These are phyloP conservation scores for Yamadazyma aaseri DNA, from an alignment of 1,139 yeast species.

Conservation along the genomic window DNA sequence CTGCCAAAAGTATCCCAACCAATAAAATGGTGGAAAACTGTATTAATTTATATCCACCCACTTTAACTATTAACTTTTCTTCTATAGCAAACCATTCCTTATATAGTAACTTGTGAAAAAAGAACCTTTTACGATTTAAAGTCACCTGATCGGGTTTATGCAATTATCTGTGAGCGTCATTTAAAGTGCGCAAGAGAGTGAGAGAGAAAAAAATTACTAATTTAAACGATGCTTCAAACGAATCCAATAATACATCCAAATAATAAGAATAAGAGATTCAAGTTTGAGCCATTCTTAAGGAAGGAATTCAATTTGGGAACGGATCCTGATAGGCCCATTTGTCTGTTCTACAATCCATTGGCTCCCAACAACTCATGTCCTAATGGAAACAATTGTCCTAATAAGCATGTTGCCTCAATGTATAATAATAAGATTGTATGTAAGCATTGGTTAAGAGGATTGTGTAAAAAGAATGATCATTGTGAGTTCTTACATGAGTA, in stretches of 20 bases:
- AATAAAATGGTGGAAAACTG: too few species aligned
- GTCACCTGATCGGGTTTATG: not conserved
- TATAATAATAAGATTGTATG: slow-evolving; percentile 85
- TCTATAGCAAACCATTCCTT: too few species aligned
- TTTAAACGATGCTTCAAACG: slow-evolving; percentile 31
- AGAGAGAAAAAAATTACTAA: not conserved
- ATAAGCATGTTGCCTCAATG: slow-evolving; percentile 82
- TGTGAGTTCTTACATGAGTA: slow-evolving; percentile 97
- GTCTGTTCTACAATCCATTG: slow-evolving; percentile 67
- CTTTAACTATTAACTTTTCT: not conserved
- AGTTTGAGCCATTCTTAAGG: slow-evolving; percentile 80
- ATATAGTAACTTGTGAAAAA: too few species aligned
- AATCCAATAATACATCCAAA: slow-evolving; percentile 46
- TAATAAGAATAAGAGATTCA: slow-evolving; percentile 50
- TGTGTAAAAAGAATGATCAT: slow-evolving; percentile 94
- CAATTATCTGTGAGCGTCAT: not conserved
- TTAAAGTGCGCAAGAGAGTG: not conserved
- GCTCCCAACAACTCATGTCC: slow-evolving; percentile 77
- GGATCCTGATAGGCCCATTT: slow-evolving; percentile 88
- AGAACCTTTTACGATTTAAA: too few species aligned
- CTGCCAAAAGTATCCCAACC: too few species aligned
- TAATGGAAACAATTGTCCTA: slow-evolving; percentile 78
- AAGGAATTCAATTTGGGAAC: slow-evolving; percentile 80
- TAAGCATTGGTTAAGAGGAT: slow-evolving; percentile 96
- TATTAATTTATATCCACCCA: not conserved